phyloP scores from a whole-genome alignment of 768 basidiomycete genomes.

The Suillus fuscotomentosus region DNA sequence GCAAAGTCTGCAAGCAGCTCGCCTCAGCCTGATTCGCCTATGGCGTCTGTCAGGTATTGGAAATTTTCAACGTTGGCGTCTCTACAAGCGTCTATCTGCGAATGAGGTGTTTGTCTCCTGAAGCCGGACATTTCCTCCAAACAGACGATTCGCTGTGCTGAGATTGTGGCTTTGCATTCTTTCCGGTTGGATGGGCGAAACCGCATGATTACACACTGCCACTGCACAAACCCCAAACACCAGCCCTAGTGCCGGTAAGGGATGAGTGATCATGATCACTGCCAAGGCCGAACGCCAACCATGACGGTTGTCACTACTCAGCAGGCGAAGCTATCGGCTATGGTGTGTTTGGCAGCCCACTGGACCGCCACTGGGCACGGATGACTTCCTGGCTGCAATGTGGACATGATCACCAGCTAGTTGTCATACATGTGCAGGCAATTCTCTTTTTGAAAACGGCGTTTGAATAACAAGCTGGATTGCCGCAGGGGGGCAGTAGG shows the following conservation, averaged over 20 bases:
- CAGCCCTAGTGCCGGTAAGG: conserved; percentile 6
- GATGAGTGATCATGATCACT: conserved; percentile 9
- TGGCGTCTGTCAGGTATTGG: neutral
- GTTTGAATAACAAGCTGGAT: neutral
- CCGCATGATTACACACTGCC: conserved; percentile 1
- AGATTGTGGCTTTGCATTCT: conserved; percentile 26
- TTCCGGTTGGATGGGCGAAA: conserved; percentile 9
- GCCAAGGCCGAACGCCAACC: conserved; percentile 28
- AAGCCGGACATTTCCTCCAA: conserved; percentile 7
- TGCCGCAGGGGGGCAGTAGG: neutral
- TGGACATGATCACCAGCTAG: neutral
- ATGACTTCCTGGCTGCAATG: conserved; percentile 15
- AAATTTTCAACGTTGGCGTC: neutral
- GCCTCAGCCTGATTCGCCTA: conserved; percentile 14
- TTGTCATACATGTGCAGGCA: neutral
- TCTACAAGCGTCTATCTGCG: neutral
- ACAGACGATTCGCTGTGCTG: conserved; percentile 21
- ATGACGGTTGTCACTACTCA: conserved; percentile 16
- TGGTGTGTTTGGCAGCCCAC: conserved; percentile 15
- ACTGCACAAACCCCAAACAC: conserved; percentile 19
- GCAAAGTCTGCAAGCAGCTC: conserved; percentile 18
- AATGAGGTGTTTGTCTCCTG: neutral
- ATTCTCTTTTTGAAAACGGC: neutral
- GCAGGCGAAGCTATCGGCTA: conserved; percentile 4
- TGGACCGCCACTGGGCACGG: conserved; percentile 10